Percentiles rank a stretch among this genome's conserved stretches.
These are phyloP conservation scores for Penicillium canescens DNA, from an alignment of 495 filamentous ascomycete genomes.

Conservation along the genomic window DNA sequence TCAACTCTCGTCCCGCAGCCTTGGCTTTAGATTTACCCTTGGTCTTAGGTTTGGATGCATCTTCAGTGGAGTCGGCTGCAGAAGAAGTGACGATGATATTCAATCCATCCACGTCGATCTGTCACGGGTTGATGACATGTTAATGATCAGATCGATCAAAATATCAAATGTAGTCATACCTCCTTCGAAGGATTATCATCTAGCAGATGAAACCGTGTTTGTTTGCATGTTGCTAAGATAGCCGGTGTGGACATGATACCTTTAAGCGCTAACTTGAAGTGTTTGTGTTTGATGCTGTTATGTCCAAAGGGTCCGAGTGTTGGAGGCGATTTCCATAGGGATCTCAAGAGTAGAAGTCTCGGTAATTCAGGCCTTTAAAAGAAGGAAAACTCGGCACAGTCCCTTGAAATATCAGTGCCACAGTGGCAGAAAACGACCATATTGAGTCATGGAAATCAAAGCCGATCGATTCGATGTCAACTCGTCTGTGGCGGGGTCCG, in stretches of 20 bases:
- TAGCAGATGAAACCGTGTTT: slow-evolving; percentile 47
- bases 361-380: too few relatives aligned
- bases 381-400: too few relatives aligned
- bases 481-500: slow-evolving; percentile 29
- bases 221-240: slow-evolving; percentile 49
- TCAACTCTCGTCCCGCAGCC: slow-evolving; percentile 61
- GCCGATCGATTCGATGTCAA: not conserved
- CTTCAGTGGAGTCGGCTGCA: slow-evolving; percentile 19
- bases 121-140: not conserved
- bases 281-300: not conserved
- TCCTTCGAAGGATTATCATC: slow-evolving; percentile 42
- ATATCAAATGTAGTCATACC: slow-evolving; percentile 16
- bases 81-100: slow-evolving; percentile 59
- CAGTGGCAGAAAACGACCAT: not conserved
- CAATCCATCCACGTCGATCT: slow-evolving; percentile 70
- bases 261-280: not conserved
- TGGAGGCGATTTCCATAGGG: too few relatives aligned
- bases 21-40: slow-evolving; percentile 57
- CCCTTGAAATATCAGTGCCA: too few relatives aligned
- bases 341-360: too few relatives aligned
- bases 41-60: slow-evolving; percentile 32
- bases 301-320: not conserved
- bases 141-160: not conserved
- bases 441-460: not conserved
- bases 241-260: slow-evolving; percentile 22